Evolutionary conservation across 192 early-diverging fungal genomes (phyloP), one percentile per base, ranked within the genome.

Genomic region (Backusella luteola): DNA sequence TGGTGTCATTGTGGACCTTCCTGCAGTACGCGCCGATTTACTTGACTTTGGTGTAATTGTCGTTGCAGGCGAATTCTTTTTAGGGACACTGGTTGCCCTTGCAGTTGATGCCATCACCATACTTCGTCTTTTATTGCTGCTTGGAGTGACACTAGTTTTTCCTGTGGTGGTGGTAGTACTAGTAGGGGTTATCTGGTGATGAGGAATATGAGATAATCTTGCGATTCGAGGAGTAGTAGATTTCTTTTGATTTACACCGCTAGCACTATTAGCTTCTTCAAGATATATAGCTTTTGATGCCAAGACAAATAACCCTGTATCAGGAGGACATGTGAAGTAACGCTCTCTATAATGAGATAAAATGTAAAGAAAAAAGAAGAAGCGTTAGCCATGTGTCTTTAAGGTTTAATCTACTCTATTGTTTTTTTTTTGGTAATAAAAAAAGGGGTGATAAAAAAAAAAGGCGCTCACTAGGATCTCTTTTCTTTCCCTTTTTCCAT

Each of bases 261-360:
- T 29, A 63, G 8, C 29, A 29, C 26, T 29, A 8, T 63, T 63
- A 8, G 23, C 0, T 12, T 63, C 8, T n/a, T 68, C 67, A n/a
- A 41, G 5, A 19, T 42, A 0, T n/a, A 75, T 66, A 15, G 77
- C 68, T 67, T 81, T 81, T 26, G 59, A 59, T 6, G 73, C 76
- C 32, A 81, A 42, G 6, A 81, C 39, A 71, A 81, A 81, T 11
- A 81, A 26, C 12, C 80, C 80, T 36, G 73, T 66, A 12, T 81
- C 68, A 15, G 70, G 71, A 36, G 71, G 67, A 63, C 80, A 81
- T 26, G 56, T 36, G 34, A 81, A 81, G 34, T 81, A 81, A 3
- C 69, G 73, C 0, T 74, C 46, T 26, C 80, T 81, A 73, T 15
- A 69, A 41, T 36, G 36, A 69, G 36, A 36, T 17, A n/a, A 34